These are phyloP conservation scores for Grigorovia humatica DNA, from an alignment of 805 yeast species.

Conservation along the genomic window DNA sequence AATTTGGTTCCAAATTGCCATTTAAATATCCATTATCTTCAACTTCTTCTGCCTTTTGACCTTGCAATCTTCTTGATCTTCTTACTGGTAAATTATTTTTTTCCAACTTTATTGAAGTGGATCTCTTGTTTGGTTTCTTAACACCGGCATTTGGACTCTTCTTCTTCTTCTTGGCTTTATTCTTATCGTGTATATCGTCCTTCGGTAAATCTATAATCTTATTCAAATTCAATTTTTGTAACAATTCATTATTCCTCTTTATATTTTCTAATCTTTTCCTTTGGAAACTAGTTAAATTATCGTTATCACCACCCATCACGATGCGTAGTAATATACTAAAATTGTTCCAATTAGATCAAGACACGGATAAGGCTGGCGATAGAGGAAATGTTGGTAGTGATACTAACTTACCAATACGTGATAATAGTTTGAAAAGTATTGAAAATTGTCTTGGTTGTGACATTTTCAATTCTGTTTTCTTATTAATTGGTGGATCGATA, in stretches of 20 bases:
- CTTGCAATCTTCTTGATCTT: slow-evolving; percentile 71
- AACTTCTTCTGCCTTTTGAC: slow-evolving; percentile 40
- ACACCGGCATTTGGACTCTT: slow-evolving; percentile 15
- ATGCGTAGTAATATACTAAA: slow-evolving; percentile 35
- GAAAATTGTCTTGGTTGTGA: slow-evolving; percentile 60
- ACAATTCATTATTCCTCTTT: slow-evolving; percentile 67
- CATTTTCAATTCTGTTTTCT: slow-evolving; percentile 47
- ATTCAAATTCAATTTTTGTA: slow-evolving; percentile 60
- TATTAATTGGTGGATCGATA: slow-evolving; percentile 53
- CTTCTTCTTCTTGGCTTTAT: background rate
- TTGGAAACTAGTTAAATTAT: slow-evolving; percentile 51
- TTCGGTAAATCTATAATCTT: slow-evolving; percentile 16
- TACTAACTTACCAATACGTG: background rate
- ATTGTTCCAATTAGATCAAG: slow-evolving; percentile 46
- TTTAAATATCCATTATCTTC: background rate
- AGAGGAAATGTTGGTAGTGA: background rate
- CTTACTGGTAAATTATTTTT: slow-evolving; percentile 42
- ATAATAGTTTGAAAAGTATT: slow-evolving; percentile 1
- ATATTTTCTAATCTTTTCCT: slow-evolving; percentile 67
- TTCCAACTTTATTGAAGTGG: slow-evolving; percentile 7
- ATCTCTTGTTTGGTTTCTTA: slow-evolving; percentile 15
- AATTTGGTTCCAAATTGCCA: slow-evolving; percentile 1
- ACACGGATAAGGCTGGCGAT: slow-evolving; percentile 9
- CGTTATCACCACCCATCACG: background rate
- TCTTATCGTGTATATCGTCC: background rate